phyloP scores from a whole-genome alignment of 495 filamentous ascomycete species.

The Viridothelium virens region DNA sequence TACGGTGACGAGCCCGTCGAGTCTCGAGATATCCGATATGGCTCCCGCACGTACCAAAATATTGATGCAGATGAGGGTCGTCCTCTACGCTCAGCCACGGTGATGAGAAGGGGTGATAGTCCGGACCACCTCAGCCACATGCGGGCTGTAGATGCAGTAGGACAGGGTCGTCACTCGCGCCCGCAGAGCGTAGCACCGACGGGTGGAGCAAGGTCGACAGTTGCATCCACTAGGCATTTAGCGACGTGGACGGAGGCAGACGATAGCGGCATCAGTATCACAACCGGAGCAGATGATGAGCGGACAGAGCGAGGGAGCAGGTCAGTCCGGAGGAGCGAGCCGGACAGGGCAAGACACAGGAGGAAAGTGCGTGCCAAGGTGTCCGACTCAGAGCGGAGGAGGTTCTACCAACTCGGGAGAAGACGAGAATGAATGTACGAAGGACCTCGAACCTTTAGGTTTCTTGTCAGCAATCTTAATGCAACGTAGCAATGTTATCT shows the following conservation, averaged over 20 bases:
- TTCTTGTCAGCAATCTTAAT: background rate
- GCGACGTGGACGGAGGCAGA: background rate
- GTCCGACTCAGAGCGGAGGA: background rate
- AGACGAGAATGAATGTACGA: background rate
- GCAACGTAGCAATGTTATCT: background rate
- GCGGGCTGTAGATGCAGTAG: background rate
- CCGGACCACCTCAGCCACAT: background rate
- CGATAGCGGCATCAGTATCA: background rate
- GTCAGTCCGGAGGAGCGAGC: background rate
- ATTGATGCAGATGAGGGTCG: background rate
- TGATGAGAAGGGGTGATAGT: background rate
- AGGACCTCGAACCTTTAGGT: background rate
- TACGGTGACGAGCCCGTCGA: background rate
- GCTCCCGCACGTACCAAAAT: background rate
- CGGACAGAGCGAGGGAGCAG: background rate
- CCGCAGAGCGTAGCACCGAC: background rate
- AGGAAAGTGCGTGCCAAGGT: background rate
- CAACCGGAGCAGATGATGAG: background rate
- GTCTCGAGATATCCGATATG: background rate
- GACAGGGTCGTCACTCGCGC: background rate
- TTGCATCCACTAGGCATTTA: background rate
- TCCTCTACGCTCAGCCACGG: background rate
- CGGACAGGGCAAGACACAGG: background rate
- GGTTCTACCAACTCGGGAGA: slow-evolving; percentile 1
- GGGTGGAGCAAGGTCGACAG: background rate